A percentile compares a stretch with the other conserved stretches of the same genome.
phyloP scores from a whole-genome alignment of 2,329 filamentous ascomycete genomes.

The Tolypocladium ovalisporum region DNA sequence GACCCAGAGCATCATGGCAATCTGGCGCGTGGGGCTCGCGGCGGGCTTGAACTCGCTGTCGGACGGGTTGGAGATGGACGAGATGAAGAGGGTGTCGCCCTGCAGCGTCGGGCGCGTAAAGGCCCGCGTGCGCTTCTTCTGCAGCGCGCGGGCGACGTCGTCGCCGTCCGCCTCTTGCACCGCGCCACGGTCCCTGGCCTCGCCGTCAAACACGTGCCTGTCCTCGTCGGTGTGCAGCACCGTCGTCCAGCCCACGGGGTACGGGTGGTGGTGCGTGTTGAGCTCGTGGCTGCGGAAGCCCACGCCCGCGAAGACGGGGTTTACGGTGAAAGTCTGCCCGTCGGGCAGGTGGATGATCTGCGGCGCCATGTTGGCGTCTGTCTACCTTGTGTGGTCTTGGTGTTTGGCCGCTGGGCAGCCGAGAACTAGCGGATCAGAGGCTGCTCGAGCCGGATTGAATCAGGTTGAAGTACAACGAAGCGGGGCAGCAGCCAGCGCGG shows the following conservation, averaged over 20 bases:
- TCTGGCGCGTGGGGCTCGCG: slow-evolving; percentile 72
- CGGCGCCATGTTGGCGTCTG: slow-evolving; percentile 24
- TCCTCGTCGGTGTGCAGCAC: slow-evolving; percentile 61
- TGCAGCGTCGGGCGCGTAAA: slow-evolving; percentile 66
- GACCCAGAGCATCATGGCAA: slow-evolving; percentile 95
- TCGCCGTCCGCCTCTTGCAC: slow-evolving; percentile 5
- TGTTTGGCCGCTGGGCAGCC: not conserved
- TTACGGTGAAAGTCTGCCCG: slow-evolving; percentile 71
- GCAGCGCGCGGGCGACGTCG: slow-evolving; percentile 17
- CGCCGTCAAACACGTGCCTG: slow-evolving; percentile 2
- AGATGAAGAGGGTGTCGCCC: slow-evolving; percentile 80
- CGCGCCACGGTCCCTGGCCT: not conserved
- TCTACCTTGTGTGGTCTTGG: slow-evolving; percentile 1
- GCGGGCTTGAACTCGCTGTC: slow-evolving; percentile 70
- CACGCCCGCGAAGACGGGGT: slow-evolving; percentile 81
- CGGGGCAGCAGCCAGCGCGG: not conserved
- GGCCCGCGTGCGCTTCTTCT: slow-evolving; percentile 15
- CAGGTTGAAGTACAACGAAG: not conserved
- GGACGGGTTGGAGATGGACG: slow-evolving; percentile 77
- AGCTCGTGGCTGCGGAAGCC: slow-evolving; percentile 79
- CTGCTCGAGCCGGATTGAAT: not conserved
- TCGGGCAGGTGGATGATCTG: slow-evolving; percentile 66
- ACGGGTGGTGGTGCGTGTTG: slow-evolving; percentile 55
- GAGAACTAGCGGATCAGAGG: not conserved
- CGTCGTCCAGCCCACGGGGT: slow-evolving; percentile 83